Percentiles rank a stretch among this genome's conserved stretches.
phyloP scores from a whole-genome alignment of 495 filamentous ascomycete species.

The Hyphodiscus hymeniophilus region DNA sequence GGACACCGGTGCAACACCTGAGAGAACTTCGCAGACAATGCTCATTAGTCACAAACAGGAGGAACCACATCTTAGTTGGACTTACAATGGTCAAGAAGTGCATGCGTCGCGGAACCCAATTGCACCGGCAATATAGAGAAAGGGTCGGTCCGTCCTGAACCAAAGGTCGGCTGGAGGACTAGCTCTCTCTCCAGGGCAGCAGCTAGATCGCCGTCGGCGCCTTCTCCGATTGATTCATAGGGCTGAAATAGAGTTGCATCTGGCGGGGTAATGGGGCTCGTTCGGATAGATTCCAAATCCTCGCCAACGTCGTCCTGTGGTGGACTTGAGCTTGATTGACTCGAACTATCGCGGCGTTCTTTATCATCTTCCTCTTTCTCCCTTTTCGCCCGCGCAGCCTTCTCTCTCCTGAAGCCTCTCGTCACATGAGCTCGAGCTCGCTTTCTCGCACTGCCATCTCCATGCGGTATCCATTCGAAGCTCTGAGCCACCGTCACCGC shows the following conservation, averaged over 20 bases:
- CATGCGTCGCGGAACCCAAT: not conserved
- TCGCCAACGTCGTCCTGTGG: not conserved
- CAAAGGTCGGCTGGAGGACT: not conserved
- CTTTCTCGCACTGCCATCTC: not conserved
- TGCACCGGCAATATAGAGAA: conserved; percentile 5
- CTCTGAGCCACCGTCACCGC: not conserved
- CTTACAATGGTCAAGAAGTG: conserved; percentile 11
- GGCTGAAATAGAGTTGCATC: too few species aligned
- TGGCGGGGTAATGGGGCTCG: not conserved
- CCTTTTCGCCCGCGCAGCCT: conserved; percentile 3
- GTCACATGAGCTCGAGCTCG: conserved; percentile 11
- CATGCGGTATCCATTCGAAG: conserved; percentile 11
- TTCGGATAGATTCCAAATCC: not conserved
- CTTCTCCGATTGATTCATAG: not conserved
- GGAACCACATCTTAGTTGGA: too few species aligned
- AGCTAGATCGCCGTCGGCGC: too few species aligned
- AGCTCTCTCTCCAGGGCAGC: too few species aligned
- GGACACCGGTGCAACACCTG: not conserved
- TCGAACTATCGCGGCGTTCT: not conserved
- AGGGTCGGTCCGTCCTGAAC: conserved; percentile 1
- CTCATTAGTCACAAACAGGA: not conserved
- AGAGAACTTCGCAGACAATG: conserved; percentile 6
- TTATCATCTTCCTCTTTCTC: not conserved
- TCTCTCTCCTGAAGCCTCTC: conserved; percentile 7
- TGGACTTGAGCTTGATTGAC: not conserved